These are phyloP conservation scores for Emergomyces africanus DNA, from an alignment of 2,329 filamentous ascomycete genomes.

Conservation along the genomic window DNA sequence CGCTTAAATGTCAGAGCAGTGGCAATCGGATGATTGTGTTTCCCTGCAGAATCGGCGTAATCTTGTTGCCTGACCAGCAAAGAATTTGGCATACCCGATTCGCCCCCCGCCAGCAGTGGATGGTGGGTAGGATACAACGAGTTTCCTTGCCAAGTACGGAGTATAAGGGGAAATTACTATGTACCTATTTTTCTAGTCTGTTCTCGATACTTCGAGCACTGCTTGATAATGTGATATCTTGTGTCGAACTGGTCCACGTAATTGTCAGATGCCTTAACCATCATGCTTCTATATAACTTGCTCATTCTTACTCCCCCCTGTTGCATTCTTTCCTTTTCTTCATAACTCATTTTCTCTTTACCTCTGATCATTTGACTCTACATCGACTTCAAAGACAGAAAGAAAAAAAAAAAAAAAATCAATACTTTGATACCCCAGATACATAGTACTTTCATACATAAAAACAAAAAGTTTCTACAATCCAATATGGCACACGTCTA, in stretches of 20 bases:
- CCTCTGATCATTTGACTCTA: not conserved
- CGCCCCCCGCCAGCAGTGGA: not conserved
- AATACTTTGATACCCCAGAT: not conserved
- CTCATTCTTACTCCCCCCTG: not conserved
- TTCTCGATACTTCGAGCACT: not conserved
- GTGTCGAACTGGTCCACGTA: not conserved
- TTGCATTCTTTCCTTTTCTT: not conserved
- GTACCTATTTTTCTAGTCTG: not conserved
- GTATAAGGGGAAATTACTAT: not conserved
- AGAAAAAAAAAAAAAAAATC: not conserved
- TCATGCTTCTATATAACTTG: not conserved
- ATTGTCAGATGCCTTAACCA: not conserved
- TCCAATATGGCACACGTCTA: slow-evolving; percentile 40
- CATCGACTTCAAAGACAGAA: not conserved
- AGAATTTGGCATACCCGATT: not conserved
- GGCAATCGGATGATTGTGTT: not conserved
- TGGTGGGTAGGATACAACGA: not conserved
- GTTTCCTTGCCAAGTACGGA: not conserved
- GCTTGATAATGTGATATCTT: not conserved
- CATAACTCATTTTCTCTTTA: not conserved
- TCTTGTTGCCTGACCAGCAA: not conserved
- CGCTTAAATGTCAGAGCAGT: not conserved
- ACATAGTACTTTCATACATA: not conserved
- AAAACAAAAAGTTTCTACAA: not conserved
- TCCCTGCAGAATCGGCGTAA: not conserved